phyloP scores from a whole-genome alignment of 2,329 filamentous ascomycete species.

The Thelonectria olida region DNA sequence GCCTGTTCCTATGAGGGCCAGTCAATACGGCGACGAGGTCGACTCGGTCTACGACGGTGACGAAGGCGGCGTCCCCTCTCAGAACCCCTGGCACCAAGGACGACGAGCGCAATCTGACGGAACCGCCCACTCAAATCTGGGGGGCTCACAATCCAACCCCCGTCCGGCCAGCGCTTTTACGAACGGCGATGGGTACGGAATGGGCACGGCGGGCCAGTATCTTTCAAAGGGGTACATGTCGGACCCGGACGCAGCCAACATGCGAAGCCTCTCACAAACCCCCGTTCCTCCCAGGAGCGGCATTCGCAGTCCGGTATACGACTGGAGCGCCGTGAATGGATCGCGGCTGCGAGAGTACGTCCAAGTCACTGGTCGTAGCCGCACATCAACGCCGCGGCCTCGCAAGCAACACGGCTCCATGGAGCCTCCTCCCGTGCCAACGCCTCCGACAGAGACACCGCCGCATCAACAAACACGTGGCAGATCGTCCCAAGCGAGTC shows the following conservation, averaged over 20 bases:
- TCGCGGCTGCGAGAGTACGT: neutral
- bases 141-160: neutral
- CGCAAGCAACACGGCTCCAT: neutral
- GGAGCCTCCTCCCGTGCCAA: neutral
- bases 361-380: neutral
- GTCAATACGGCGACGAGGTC: neutral
- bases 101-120: neutral
- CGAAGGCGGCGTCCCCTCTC: neutral
- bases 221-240: neutral
- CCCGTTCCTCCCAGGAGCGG: neutral
- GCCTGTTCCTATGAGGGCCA: neutral
- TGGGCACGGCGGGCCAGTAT: neutral
- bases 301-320: neutral
- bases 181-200: neutral
- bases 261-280: neutral
- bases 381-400: neutral
- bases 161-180: neutral
- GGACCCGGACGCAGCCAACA: neutral
- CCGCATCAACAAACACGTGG: neutral
- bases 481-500: neutral
- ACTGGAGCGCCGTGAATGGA: neutral
- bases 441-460: neutral
- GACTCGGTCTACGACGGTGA: neutral
- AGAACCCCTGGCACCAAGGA: neutral
- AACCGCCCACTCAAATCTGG: neutral